phyloP scores from a whole-genome alignment of 1,284 basidiomycete genomes.

The Fomitiporia mediterranea region DNA sequence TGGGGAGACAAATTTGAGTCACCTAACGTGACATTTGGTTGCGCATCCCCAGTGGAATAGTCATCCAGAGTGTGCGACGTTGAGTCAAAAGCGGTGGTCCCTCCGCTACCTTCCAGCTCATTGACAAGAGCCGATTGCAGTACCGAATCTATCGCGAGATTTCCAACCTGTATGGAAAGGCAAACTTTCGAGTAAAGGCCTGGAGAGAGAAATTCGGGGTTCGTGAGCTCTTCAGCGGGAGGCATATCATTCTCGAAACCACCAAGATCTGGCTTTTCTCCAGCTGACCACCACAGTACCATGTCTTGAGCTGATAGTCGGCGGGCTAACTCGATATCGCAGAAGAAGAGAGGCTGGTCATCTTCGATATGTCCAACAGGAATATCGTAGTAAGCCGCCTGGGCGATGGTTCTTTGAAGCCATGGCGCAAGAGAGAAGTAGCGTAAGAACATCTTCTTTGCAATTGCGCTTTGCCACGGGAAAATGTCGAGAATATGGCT shows the following conservation, averaged over 20 bases:
- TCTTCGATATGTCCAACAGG: constrained; percentile 90
- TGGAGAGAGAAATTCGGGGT: constrained; percentile 80
- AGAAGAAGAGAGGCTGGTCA: constrained; percentile 82
- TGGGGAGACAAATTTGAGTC: constrained; percentile 91
- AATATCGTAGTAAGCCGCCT: constrained; percentile 90
- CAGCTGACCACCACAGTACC: constrained; percentile 95
- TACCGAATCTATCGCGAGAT: constrained; percentile 93
- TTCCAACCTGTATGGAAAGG: constrained; percentile 84
- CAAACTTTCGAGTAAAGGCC: constrained; percentile 94
- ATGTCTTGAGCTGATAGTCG: constrained; percentile 84
- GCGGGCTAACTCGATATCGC: constrained; percentile 90
- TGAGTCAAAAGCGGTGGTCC: constrained; percentile 90
- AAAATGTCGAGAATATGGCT: constrained; percentile 74
- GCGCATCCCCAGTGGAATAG: constrained; percentile 75
- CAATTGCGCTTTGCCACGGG: constrained; percentile 72
- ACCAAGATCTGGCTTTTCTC: constrained; percentile 88
- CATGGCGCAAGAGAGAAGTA: constrained; percentile 79
- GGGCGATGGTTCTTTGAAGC: constrained; percentile 77
- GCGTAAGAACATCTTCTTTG: constrained; percentile 77
- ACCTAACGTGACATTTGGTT: constrained; percentile 80
- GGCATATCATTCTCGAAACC: constrained; percentile 87
- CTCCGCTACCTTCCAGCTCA: constrained; percentile 92
- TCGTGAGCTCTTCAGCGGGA: constrained; percentile 73
- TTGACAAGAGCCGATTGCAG: constrained; percentile 94
- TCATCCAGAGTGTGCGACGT: constrained; percentile 90